Evolutionary conservation across 352 stramenopile species (phyloP), one percentile per base, ranked within the genome.

Genomic region (Blastocystis sp.): DNA sequence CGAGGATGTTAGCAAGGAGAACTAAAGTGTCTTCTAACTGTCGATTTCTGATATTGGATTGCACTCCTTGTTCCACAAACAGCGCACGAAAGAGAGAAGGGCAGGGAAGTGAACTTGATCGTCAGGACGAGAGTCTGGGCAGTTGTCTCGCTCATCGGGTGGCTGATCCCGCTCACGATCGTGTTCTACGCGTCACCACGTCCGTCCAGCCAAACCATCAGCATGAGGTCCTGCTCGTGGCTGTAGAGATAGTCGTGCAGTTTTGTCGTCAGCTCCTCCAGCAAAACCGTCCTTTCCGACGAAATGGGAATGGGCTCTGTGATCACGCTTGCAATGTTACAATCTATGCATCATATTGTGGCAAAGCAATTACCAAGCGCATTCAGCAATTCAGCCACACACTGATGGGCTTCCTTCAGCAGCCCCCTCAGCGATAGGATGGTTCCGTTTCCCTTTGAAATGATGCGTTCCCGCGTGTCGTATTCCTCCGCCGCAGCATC

Each of bases 1-100:
- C 90, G 95, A 98, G 90, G 95, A 98, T 87, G 94, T 97, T 90
- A 96, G 93, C 91, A 91, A 95, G 52, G 40, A 80, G 28, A 28
- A 81, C 28, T 81, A 81, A 81, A 64, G 23, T 64, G 52, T 64
- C 10, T 81, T 23, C 40, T 40, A 41, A 74, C 48, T 81, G 59
- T 81, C 71, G 52, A 79, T 79, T 81, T 81, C 71, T 81, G 71
- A 81, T 81, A 81, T 81, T 59, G 41, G 43, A 40, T 64, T 45
- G 5, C 14, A 0, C 17, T 81, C 43, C 38, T 81, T 81, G 71
- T 81, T 67, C n/a, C 28, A 81, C 48, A 56, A 74, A 74, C 64
- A 74, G 23, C 7, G 7, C 45, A 61, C 5, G 5, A 7, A 52
- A 81, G 45, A 23, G 71, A 28, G 48, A 45, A 48, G 4, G 43